Conservation (phyloP, 106 monocot species). For the Apostasia shenzhenica region DNA sequence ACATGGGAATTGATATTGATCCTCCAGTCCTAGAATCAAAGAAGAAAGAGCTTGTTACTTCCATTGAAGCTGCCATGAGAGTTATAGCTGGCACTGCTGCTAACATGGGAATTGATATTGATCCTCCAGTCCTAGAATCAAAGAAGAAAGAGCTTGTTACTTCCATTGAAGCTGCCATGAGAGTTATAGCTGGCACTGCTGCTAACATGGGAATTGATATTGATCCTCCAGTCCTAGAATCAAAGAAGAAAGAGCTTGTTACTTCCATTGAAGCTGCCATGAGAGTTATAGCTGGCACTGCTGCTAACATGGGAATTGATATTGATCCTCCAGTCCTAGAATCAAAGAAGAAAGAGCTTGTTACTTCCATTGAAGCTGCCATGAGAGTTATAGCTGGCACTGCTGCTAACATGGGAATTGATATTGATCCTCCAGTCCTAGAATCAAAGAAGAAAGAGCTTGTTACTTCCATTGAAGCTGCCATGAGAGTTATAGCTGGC, state of each 20-base stretch:
- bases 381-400: conserved; percentile 97
- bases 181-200: conserved; percentile 92
- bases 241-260: conserved; percentile 79
- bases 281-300: conserved; percentile 95
- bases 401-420: conserved; percentile 98
- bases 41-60: conserved; percentile 67
- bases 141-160: conserved; percentile 84
- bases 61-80: conserved; percentile 86
- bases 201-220: conserved; percentile 97
- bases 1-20: conserved; percentile 94
- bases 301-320: conserved; percentile 97
- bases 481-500: conserved; percentile 95
- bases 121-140: conserved; percentile 76
- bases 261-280: conserved; percentile 76
- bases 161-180: conserved; percentile 80
- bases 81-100: conserved; percentile 95
- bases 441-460: conserved; percentile 79
- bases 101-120: conserved; percentile 93
- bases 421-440: conserved; percentile 79
- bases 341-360: conserved; percentile 78
- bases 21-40: conserved; percentile 79
- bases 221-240: conserved; percentile 78
- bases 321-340: conserved; percentile 82
- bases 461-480: conserved; percentile 62
- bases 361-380: conserved; percentile 65